Percentiles rank a stretch among this genome's conserved stretches.
These are phyloP conservation scores for Conticribra weissflogii DNA, from an alignment of 108 stramenopile species.

Conservation along the genomic window DNA sequence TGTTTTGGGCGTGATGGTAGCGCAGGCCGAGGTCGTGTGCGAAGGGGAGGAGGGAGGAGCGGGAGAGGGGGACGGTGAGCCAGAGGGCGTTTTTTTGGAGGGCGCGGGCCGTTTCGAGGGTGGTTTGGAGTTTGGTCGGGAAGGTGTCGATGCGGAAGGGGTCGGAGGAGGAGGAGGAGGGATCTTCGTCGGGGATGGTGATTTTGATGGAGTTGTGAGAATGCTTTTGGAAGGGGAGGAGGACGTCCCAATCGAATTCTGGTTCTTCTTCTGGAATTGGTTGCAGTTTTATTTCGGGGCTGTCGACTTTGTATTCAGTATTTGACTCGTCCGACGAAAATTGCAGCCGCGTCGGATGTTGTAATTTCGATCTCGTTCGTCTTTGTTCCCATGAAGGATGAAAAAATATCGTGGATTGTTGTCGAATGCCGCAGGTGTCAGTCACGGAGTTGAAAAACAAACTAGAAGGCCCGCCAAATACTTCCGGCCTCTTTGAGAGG, in stretches of 20 bases:
- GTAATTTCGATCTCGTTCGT: no score
- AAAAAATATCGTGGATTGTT: not conserved
- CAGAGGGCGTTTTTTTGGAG: conserved; percentile 67
- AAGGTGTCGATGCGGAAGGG: conserved; percentile 45
- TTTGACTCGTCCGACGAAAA: conserved; percentile 6
- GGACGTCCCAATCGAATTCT: conserved; percentile 27
- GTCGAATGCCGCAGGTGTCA: not conserved
- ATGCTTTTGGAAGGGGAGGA: conserved; percentile 60
- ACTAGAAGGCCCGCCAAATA: no score
- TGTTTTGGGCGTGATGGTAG: conserved; percentile 71
- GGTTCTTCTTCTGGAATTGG: not conserved
- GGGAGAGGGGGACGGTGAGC: conserved; percentile 72
- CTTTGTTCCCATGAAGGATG: no score
- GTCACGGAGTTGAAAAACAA: no score
- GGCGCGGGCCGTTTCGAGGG: conserved; percentile 38
- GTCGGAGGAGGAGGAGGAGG: conserved; percentile 4
- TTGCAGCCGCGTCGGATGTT: no score
- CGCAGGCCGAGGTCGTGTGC: conserved; percentile 46
- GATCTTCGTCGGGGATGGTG: conserved; percentile 42
- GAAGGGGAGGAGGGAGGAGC: conserved; percentile 58
- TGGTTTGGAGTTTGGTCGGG: conserved; percentile 48
- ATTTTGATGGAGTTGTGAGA: conserved; percentile 70
- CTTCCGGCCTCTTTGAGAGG: no score
- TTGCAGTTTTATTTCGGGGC: no score
- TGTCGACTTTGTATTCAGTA: no score